phyloP scores from a whole-genome alignment of 495 filamentous ascomycete species.

The Chaetomium cochliodes region DNA sequence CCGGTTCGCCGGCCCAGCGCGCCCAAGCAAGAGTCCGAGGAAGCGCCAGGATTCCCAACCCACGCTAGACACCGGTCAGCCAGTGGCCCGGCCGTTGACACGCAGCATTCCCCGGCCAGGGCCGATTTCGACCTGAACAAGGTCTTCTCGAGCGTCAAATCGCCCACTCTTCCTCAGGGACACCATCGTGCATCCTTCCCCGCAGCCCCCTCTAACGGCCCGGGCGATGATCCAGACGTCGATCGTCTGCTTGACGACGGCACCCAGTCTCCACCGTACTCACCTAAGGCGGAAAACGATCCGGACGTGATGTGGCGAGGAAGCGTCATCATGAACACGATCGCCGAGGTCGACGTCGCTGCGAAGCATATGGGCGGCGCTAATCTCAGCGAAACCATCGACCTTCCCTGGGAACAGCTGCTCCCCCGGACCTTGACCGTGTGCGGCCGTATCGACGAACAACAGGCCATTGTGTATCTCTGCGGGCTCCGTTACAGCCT shows the following conservation, averaged over 20 bases:
- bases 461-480: conserved; percentile 83
- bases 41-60: not conserved
- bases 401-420: conserved; percentile 65
- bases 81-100: conserved; percentile 48
- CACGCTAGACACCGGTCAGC: conserved; percentile 12
- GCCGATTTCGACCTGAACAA: conserved; percentile 69
- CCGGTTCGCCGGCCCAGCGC: conserved; percentile 40
- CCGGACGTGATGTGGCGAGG: conserved; percentile 81
- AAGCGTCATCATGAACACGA: conserved; percentile 68
- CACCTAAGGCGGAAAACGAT: conserved; percentile 50
- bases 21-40: conserved; percentile 25
- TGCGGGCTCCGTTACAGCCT: conserved; percentile 72
- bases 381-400: conserved; percentile 58
- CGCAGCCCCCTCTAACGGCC: conserved; percentile 45
- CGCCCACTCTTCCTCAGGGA: conserved; percentile 51
- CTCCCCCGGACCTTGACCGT: conserved; percentile 67
- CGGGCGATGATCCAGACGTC: conserved; percentile 78
- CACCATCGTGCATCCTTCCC: conserved; percentile 47
- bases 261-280: conserved; percentile 83
- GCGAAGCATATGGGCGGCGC: conserved; percentile 83
- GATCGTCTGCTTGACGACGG: conserved; percentile 84
- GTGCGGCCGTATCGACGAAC: conserved; percentile 77
- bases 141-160: conserved; percentile 65
- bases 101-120: conserved; percentile 47
- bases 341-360: conserved; percentile 69